phyloP scores from a whole-genome alignment of 176 grass and related monocot species.

The sorghum (Sorghum bicolor) region Sorghum_bicolor_NCBIv3 NC_012871.2:59707001-59707500 shows the following conservation, averaged over 20 bases:
- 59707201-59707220: conserved; percentile 78
- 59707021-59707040: background rate
- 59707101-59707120: conserved; percentile 90
- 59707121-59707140: conserved; percentile 96
- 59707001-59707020: background rate
- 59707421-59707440: no score
- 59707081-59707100: conserved; percentile 84
- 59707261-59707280: conserved; percentile 97
- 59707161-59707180: conserved; percentile 71
- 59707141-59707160: conserved; percentile 96
- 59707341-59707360: conserved; percentile 61
- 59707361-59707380: no score
- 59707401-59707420: background rate
- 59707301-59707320: conserved; percentile 92
- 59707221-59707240: conserved; percentile 88
- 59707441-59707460: no score
- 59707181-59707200: conserved; percentile 99
- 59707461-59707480: background rate
- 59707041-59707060: background rate
- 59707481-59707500: conserved; percentile 74
- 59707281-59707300: conserved; percentile 95
- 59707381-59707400: background rate
- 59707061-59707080: conserved; percentile 21
- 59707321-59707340: conserved; percentile 99
- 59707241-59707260: conserved; percentile 98